Evolutionary conservation across 768 basidiomycete species (phyloP).

Genomic region (Butyriboletus loyo): DNA sequence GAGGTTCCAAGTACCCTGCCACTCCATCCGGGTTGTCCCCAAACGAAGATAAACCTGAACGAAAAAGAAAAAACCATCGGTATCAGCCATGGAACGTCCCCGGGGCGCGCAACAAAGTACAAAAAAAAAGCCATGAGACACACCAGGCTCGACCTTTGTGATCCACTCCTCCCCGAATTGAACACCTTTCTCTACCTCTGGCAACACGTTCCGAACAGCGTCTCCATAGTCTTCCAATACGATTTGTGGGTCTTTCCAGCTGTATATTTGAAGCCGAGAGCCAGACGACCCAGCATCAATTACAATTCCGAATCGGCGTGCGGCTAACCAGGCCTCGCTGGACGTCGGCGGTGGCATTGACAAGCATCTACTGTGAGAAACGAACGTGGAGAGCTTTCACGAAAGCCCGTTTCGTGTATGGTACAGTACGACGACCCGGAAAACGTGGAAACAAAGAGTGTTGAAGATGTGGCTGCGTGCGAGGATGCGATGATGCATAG

Average conservation of each 20-base stretch:
- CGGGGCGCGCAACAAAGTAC: background rate
- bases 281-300: slow-evolving; percentile 99
- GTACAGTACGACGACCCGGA: background rate
- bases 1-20: slow-evolving; percentile 73
- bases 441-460: background rate
- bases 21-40: slow-evolving; percentile 66
- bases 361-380: slow-evolving; percentile 26
- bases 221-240: slow-evolving; percentile 52
- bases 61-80: background rate
- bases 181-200: slow-evolving; percentile 91
- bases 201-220: slow-evolving; percentile 54
- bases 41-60: slow-evolving; percentile 82
- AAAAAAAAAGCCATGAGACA: slow-evolving; percentile 26
- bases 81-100: background rate
- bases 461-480: background rate
- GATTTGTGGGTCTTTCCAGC: slow-evolving; percentile 82
- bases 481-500: background rate
- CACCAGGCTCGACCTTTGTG: slow-evolving; percentile 90
- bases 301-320: slow-evolving; percentile 87
- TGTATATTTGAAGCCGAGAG: slow-evolving; percentile 93
- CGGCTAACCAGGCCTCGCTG: slow-evolving; percentile 70
- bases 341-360: slow-evolving; percentile 75
- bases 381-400: slow-evolving; percentile 20
- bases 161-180: slow-evolving; percentile 81
- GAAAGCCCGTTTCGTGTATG: slow-evolving; percentile 13